Percentiles rank a stretch among this genome's conserved stretches.
Evolutionary conservation across 441 rosid genomes (phyloP).

Genomic region (Eutrema salsugineum): DNA sequence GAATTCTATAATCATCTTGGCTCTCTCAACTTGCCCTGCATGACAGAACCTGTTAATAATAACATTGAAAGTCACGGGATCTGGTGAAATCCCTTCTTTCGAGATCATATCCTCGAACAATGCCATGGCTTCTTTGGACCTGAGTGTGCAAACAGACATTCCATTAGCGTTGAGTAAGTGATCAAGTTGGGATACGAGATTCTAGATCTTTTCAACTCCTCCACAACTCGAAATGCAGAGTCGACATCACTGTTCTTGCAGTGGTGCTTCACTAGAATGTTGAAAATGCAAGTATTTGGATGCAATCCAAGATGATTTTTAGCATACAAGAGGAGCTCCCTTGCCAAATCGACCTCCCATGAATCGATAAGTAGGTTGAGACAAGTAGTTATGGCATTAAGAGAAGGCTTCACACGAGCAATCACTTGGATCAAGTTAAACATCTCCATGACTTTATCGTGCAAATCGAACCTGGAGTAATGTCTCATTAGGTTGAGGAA

Average conservation of each 20-base stretch:
- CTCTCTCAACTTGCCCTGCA: slow-evolving; percentile 66
- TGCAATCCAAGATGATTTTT: slow-evolving; percentile 42
- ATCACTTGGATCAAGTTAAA: slow-evolving; percentile 59
- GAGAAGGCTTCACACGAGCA: slow-evolving; percentile 76
- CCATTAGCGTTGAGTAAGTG: slow-evolving; percentile 78
- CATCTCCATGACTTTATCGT: slow-evolving; percentile 67
- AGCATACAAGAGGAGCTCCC: slow-evolving; percentile 46
- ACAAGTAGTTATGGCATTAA: slow-evolving; percentile 77
- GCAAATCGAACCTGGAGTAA: slow-evolving; percentile 49
- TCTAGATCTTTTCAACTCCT: slow-evolving; percentile 68
- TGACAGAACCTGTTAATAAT: slow-evolving; percentile 76
- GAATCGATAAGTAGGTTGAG: slow-evolving; percentile 76
- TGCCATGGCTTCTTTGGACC: slow-evolving; percentile 67
- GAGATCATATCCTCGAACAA: slow-evolving; percentile 86
- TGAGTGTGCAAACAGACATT: slow-evolving; percentile 59
- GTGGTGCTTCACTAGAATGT: slow-evolving; percentile 75
- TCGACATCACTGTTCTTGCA: slow-evolving; percentile 59
- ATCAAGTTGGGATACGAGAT: slow-evolving; percentile 71
- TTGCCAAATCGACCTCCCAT: slow-evolving; percentile 50
- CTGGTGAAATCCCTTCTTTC: slow-evolving; percentile 67
- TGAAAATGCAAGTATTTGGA: slow-evolving; percentile 86
- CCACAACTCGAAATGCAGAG: slow-evolving; percentile 60
- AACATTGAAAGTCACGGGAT: slow-evolving; percentile 65
- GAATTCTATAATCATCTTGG: slow-evolving; percentile 67
- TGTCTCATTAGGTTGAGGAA: slow-evolving; percentile 79